These are phyloP conservation scores for Leishmania braziliensis DNA, from an alignment of 208 protist species.

Conservation along the genomic window DNA sequence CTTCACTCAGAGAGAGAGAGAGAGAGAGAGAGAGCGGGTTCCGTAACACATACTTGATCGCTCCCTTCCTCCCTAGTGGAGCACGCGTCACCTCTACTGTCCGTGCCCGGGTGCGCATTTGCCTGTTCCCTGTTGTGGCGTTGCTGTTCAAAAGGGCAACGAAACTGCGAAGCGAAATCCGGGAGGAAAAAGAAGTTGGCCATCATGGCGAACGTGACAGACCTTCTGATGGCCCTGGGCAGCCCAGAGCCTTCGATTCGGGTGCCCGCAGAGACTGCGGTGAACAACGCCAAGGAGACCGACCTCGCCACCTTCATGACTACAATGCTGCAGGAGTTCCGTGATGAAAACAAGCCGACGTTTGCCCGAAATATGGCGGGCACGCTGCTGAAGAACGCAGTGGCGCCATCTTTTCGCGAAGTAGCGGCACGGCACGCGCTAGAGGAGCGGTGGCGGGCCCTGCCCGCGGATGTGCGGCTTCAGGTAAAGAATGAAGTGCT, in stretches of 20 bases:
- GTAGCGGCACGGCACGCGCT: conserved; percentile 61
- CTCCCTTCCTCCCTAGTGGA: neutral
- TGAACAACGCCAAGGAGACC: conserved; percentile 68
- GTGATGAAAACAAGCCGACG: conserved; percentile 87
- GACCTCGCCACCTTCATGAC: conserved; percentile 88
- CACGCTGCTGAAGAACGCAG: conserved; percentile 95
- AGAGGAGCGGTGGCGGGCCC: conserved; percentile 69
- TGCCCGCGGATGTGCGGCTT: conserved; percentile 52
- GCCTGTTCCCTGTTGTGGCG: neutral
- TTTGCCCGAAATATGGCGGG: conserved; percentile 92
- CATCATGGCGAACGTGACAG: conserved; percentile 65
- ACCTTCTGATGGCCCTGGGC: conserved; percentile 68
- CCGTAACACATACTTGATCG: neutral
- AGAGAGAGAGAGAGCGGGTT: too few relatives aligned
- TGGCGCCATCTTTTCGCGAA: conserved; percentile 89
- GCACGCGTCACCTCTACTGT: neutral
- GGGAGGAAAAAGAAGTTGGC: neutral
- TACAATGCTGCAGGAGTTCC: conserved; percentile 87
- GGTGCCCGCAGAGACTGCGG: conserved; percentile 68
- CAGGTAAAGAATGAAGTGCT: conserved; percentile 84
- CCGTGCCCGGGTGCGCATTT: neutral
- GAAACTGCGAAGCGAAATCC: neutral
- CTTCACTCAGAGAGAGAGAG: neutral
- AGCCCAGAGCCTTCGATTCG: conserved; percentile 74
- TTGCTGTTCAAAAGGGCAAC: neutral